Evolutionary conservation across 768 basidiomycete genomes (phyloP).

Genomic region (Phylloporus rhodoxanthus): DNA sequence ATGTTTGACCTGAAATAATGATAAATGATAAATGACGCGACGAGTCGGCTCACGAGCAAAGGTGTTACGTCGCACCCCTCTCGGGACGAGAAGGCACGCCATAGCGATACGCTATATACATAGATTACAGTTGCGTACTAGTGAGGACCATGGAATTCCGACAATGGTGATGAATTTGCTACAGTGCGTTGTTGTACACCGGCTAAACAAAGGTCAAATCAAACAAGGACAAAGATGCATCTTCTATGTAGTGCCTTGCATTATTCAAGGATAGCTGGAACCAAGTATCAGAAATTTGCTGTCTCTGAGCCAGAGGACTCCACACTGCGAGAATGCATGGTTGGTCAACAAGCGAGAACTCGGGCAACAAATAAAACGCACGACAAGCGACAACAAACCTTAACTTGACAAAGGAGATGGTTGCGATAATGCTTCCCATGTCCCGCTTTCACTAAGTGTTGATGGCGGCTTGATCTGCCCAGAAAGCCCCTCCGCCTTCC

Average conservation of each 20-base stretch:
- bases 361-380: constrained; percentile 2
- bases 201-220: background rate
- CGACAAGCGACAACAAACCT: background rate
- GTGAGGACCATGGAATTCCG: background rate
- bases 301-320: background rate
- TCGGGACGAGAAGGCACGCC: too few relatives aligned
- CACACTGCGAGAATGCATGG: background rate
- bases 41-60: too few relatives aligned
- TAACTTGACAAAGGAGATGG: constrained; percentile 23
- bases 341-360: background rate
- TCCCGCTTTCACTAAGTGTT: constrained; percentile 26
- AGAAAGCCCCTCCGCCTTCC: constrained; percentile 66
- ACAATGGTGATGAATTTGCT: background rate
- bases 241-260: too few relatives aligned
- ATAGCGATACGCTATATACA: too few relatives aligned
- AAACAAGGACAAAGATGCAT: background rate
- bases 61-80: too few relatives aligned
- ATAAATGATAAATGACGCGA: too few relatives aligned
- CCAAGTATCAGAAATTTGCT: background rate
- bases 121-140: too few relatives aligned
- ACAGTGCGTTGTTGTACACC: background rate
- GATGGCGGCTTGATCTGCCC: constrained; percentile 36
- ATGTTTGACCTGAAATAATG: too few relatives aligned
- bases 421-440: constrained; percentile 27
- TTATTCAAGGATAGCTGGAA: background rate